Evolutionary conservation across 305 asterid genomes (phyloP).

Genomic region (Coffea humblotiana): DNA sequence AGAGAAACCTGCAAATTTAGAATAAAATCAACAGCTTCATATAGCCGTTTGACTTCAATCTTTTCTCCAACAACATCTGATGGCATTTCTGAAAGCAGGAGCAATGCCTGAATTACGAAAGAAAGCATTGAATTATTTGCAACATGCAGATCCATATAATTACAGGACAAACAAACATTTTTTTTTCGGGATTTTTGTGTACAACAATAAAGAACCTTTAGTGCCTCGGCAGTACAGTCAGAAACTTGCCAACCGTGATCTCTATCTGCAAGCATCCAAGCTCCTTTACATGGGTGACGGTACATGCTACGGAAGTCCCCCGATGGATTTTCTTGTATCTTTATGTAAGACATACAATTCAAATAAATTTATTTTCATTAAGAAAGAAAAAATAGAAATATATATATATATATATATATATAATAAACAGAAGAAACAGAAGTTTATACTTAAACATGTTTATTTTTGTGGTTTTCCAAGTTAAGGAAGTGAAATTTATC

Average conservation of each 20-base stretch:
- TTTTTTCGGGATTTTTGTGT: too few relatives aligned
- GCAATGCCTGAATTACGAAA: not conserved
- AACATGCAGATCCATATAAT: too few relatives aligned
- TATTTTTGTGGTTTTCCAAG: too few relatives aligned
- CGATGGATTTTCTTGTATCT: conserved; percentile 5
- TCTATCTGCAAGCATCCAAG: not conserved
- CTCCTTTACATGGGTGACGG: conserved; percentile 1
- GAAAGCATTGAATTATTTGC: not conserved
- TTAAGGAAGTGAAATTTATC: too few relatives aligned
- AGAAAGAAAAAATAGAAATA: too few relatives aligned
- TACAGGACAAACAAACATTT: too few relatives aligned
- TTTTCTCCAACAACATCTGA: not conserved
- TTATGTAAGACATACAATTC: not conserved
- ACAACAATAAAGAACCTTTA: not conserved
- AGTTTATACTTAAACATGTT: too few relatives aligned
- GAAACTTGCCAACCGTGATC: conserved; percentile 16
- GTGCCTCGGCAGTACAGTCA: conserved; percentile 9
- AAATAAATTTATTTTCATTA: not conserved
- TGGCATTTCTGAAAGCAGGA: not conserved
- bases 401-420: too few relatives aligned
- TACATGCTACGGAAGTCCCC: not conserved
- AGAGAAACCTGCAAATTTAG: too few relatives aligned
- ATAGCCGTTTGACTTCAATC: too few relatives aligned
- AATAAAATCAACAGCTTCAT: too few relatives aligned
- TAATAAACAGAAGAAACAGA: too few relatives aligned